Evolutionary conservation across 164 flowering plant species (phyloP), one percentile per base, ranked within the genome.

Genomic region (Aristolochia contorta): DNA sequence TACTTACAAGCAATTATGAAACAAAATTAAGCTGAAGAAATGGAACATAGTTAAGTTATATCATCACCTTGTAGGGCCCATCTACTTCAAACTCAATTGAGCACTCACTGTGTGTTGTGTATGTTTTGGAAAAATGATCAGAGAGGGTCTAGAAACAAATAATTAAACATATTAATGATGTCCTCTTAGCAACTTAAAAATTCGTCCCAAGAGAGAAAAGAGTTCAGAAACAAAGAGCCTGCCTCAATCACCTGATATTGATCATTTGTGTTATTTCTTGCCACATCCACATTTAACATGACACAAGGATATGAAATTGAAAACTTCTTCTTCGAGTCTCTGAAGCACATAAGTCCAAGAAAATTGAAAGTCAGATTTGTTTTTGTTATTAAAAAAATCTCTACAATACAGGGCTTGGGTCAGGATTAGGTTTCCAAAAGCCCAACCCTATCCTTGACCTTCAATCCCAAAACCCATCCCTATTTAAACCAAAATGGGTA

Each of bases 61-160:
- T 21, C 30, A 23, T 72, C 71, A 93, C 99, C 96, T 94, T 94
- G 77, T 94, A 94, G 55, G 99, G 99, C 55, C 99, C 99, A 81
- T 94, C 99, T 71, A 94, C 99, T 82, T 94, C 99, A 81, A 94
- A 94, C 67, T 91, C 97, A 75, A 94, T 94, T 50, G 99, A 94
- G 81, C 99, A 94, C 77, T 94, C 99, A 57, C 93, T 87, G 63
- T 89, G 96, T 27, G 87, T 89, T 56, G 77, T 58, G 71, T 94
- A 94, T 24, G 83, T 84, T 74, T 85, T 94, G 50, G 63, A 80
- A 55, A 88, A 51, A 57, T 94, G 82, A 73, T 94, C 99, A 43
- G 72, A 69, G 21, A 94, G 91, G 22, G 91, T 89, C 97, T 93
- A 84, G 19, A 52, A 12, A 63, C 25, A 33, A 56, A 30, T 37